Evolutionary conservation across 441 rosid genomes (phyloP), one percentile per base, ranked within the genome.

Genomic region (Arabidopsis hybrid): DNA sequence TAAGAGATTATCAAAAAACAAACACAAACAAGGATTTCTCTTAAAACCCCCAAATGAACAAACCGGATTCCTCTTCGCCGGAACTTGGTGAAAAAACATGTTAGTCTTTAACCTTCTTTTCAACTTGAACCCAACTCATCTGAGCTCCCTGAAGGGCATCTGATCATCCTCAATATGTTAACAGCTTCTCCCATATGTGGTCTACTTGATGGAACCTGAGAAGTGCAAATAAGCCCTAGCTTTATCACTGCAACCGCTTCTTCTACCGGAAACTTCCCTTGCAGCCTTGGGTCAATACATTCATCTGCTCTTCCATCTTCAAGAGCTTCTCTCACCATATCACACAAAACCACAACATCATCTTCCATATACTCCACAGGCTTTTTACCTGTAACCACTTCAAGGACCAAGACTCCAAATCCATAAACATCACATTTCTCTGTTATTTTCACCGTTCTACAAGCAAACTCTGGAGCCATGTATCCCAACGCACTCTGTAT

Each of bases 361-460:
- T 92, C 97, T 82, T 92, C 99, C 99, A 94, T 90, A 82, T 94
- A 94, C 83, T 92, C 97, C 0, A 94, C 99, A 4, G 97, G 99
- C 73, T 88, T 89, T 80, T 86, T 94, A 51, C 97, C 99, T 0
- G 97, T 87, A 8, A 89, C 89, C 36, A 89, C 80, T 82, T 94
- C 95, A 14, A 89, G 85, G 46, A 80, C 86, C 70, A 89, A 78
- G 7, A 89, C 87, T 3, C 95, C 95, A 0, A 87, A 89, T 13
- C 95, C 95, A 53, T 89, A 89, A 9, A 89, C 89, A 52, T 89
- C 95, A 13, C 95, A 89, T 66, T 89, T 89, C 83, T 87, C 92
- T 1, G 95, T 89, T 56, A 89, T 87, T 73, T 87, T 89, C 71
- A 89, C 91, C 0, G 95, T 86, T 56, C 85, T 76, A 73, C 95